A percentile compares a stretch with the other conserved stretches of the same genome.
Conservation (phyloP, 768 basidiomycete genomes). For the Neoboletus subvelutipes region DNA sequence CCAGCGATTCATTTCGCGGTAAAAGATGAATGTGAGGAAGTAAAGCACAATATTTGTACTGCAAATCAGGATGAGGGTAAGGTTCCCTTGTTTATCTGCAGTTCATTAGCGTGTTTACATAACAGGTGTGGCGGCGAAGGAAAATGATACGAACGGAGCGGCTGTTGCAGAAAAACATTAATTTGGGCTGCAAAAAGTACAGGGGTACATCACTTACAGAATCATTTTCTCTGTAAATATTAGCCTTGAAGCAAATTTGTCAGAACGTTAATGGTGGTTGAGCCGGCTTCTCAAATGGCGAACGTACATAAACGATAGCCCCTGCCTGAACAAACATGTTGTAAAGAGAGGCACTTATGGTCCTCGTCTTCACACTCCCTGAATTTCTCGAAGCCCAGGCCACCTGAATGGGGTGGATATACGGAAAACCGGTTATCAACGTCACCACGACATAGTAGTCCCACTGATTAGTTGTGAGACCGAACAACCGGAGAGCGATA, state of each 20-base stretch:
- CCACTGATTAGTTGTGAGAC: constrained; percentile 50
- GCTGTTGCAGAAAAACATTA: not conserved
- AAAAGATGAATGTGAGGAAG: constrained; percentile 40
- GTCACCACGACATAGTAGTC: constrained; percentile 53
- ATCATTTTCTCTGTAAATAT: constrained; percentile 56
- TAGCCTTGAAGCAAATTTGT: constrained; percentile 35
- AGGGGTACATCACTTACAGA: constrained; percentile 31
- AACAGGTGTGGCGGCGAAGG: not conserved
- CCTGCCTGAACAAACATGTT: too few species aligned
- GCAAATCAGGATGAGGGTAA: constrained; percentile 52
- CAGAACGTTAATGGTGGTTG: constrained; percentile 2
- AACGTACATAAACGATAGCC: too few species aligned
- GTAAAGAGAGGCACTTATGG: constrained; percentile 15
- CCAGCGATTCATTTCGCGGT: constrained; percentile 47
- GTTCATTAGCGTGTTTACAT: not conserved
- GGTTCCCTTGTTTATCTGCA: constrained; percentile 59
- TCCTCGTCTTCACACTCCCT: constrained; percentile 56
- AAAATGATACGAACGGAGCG: not conserved
- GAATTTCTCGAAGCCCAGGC: constrained; percentile 64
- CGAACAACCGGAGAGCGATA: constrained; percentile 54
- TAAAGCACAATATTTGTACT: constrained; percentile 51
- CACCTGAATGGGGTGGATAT: constrained; percentile 41
- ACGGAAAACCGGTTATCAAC: constrained; percentile 55
- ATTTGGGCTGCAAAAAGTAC: not conserved
- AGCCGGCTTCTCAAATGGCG: too few species aligned